These are phyloP conservation scores for Symbiodinium natans DNA, from an alignment of 73 alveolate species.

Conservation along the genomic window DNA sequence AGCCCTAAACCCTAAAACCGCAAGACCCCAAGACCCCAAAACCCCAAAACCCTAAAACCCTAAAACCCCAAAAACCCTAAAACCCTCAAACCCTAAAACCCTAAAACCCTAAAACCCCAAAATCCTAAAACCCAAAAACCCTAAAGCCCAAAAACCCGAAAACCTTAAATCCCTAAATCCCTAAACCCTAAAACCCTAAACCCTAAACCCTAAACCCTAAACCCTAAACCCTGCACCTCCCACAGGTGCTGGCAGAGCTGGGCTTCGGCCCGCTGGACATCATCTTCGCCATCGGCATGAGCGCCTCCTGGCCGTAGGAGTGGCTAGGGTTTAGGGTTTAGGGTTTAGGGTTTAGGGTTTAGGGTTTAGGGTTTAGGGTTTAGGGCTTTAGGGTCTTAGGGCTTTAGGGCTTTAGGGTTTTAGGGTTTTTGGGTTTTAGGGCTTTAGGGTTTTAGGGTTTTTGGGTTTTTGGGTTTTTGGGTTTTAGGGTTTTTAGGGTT, in stretches of 20 bases:
- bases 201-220: too few relatives aligned
- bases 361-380: background rate
- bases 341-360: constrained; percentile 1
- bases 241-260: constrained; percentile 56
- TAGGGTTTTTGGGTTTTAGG: too few relatives aligned
- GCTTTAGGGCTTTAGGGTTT: background rate
- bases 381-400: background rate
- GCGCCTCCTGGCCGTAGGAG: background rate
- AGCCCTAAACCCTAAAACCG: background rate
- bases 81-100: too few relatives aligned
- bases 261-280: constrained; percentile 73
- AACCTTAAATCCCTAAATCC: too few relatives aligned
- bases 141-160: too few relatives aligned
- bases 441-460: too few relatives aligned
- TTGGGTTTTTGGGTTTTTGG: too few relatives aligned
- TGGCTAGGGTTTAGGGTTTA: background rate
- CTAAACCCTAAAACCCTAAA: too few relatives aligned
- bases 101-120: too few relatives aligned
- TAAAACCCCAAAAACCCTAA: background rate
- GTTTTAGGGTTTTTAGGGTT: too few relatives aligned
- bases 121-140: too few relatives aligned
- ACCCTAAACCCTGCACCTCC: too few relatives aligned
- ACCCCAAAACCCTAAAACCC: background rate
- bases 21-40: background rate
- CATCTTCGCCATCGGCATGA: constrained; percentile 48